Conservation (phyloP, 805 yeast species). For the Kuraishia ogatae region DNA sequence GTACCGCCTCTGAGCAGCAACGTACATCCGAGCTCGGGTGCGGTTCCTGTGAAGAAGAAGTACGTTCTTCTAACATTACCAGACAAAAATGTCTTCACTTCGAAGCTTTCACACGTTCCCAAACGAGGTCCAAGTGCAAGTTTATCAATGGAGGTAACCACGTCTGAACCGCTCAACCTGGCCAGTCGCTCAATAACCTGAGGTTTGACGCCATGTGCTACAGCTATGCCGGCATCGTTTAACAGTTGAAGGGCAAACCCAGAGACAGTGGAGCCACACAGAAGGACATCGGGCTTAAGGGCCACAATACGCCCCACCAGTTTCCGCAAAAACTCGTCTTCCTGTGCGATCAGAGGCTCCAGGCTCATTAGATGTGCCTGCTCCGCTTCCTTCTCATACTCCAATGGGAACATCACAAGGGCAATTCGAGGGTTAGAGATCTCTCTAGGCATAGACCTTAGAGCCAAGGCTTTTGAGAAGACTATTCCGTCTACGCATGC, state of each 20-base stretch:
- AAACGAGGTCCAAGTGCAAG: constrained; percentile 62
- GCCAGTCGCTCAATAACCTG: constrained; percentile 75
- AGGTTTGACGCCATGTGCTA: constrained; percentile 72
- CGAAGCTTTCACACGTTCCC: constrained; percentile 70
- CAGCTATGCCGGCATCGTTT: constrained; percentile 70
- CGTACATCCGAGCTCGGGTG: constrained; percentile 69
- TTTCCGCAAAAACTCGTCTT: constrained; percentile 73
- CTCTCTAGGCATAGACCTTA: constrained; percentile 63
- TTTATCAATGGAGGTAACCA: constrained; percentile 79
- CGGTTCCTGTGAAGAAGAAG: constrained; percentile 73
- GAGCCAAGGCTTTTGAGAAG: constrained; percentile 76
- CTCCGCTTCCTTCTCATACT: constrained; percentile 53
- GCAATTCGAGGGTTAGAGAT: constrained; percentile 68
- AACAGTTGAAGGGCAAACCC: constrained; percentile 72
- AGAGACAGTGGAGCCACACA: constrained; percentile 72
- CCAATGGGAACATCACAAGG: constrained; percentile 82
- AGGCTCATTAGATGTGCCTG: constrained; percentile 60
- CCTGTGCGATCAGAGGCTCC: constrained; percentile 81
- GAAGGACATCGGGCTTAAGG: constrained; percentile 67
- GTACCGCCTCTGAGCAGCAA: constrained; percentile 78
- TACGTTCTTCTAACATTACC: constrained; percentile 57
- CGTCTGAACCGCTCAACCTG: constrained; percentile 73
- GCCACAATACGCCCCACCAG: constrained; percentile 72
- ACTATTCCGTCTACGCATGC: constrained; percentile 67
- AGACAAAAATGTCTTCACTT: constrained; percentile 56